Evolutionary conservation across 2,329 filamentous ascomycete species (phyloP).

Genomic region (Aspergillus caelatus): DNA sequence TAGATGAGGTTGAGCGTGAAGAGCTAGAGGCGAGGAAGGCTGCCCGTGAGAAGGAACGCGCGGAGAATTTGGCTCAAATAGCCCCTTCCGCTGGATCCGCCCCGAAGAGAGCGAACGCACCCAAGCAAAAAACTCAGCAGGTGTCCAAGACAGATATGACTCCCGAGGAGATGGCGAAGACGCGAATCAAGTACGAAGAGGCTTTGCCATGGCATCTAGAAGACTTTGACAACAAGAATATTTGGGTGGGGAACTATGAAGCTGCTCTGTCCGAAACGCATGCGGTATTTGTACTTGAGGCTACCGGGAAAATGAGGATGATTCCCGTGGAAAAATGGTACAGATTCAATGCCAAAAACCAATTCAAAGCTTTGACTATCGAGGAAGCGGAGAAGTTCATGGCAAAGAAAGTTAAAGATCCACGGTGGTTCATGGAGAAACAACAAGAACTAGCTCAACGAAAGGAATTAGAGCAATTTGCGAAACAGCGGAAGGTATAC

Average conservation of each 20-base stretch:
- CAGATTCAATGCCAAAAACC: conserved; percentile 57
- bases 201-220: conserved; percentile 95
- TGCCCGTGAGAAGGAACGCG: conserved; percentile 82
- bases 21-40: conserved; percentile 63
- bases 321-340: conserved; percentile 96
- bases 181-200: conserved; percentile 80
- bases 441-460: conserved; percentile 55
- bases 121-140: conserved; percentile 80
- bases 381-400: conserved; percentile 86
- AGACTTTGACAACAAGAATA: conserved; percentile 92
- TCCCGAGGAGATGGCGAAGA: conserved; percentile 69
- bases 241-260: conserved; percentile 91
- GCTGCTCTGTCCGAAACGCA: conserved; percentile 79
- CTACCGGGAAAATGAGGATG: conserved; percentile 74
- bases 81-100: conserved; percentile 74
- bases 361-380: conserved; percentile 75
- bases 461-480: conserved; percentile 62
- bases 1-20: conserved; percentile 69
- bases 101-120: conserved; percentile 67
- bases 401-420: conserved; percentile 74
- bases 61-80: conserved; percentile 88
- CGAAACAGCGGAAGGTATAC: conserved; percentile 49
- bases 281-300: conserved; percentile 76
- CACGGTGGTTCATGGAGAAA: conserved; percentile 76
- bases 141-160: conserved; percentile 80